phyloP scores from a whole-genome alignment of 805 yeast genomes.

The Ogataea pilisensis region DNA sequence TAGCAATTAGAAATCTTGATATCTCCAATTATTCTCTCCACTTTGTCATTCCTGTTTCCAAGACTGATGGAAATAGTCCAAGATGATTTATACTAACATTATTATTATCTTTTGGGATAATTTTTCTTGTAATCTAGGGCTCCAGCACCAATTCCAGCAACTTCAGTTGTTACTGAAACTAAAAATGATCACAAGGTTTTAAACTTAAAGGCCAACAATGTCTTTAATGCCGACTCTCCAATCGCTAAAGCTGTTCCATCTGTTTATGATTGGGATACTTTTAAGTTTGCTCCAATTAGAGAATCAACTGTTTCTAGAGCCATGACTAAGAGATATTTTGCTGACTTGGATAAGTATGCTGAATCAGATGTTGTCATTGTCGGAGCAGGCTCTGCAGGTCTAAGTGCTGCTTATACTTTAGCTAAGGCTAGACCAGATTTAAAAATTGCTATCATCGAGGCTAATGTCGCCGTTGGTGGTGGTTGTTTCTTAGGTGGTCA shows the following conservation, averaged over 20 bases:
- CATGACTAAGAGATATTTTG: conserved; percentile 71
- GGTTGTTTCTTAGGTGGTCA: conserved; percentile 80
- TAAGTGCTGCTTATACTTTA: conserved; percentile 69
- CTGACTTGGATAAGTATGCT: conserved; percentile 68
- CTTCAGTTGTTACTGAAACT: conserved; percentile 10
- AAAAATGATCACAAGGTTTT: conserved; percentile 8
- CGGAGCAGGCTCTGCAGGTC: conserved; percentile 78
- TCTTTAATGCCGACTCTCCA: conserved; percentile 23
- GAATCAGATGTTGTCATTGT: conserved; percentile 71
- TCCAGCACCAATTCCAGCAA: conserved; percentile 15
- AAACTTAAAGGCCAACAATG: conserved; percentile 21
- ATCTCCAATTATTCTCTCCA: no score
- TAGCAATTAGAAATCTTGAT: no score
- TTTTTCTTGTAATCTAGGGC: no score
- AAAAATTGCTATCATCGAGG: conserved; percentile 69
- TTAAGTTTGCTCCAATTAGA: conserved; percentile 67
- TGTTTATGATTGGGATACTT: conserved; percentile 57
- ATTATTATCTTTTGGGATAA: no score
- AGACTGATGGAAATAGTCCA: no score
- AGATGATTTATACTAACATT: conserved; percentile 1
- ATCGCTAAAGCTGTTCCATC: conserved; percentile 28
- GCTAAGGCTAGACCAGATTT: conserved; percentile 74
- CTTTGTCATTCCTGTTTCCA: no score
- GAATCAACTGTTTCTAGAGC: conserved; percentile 79
- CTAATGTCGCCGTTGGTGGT: conserved; percentile 75